Evolutionary conservation across 2,329 filamentous ascomycete species (phyloP), one percentile per base, ranked within the genome.

Genomic region (Basipetospora sp.): DNA sequence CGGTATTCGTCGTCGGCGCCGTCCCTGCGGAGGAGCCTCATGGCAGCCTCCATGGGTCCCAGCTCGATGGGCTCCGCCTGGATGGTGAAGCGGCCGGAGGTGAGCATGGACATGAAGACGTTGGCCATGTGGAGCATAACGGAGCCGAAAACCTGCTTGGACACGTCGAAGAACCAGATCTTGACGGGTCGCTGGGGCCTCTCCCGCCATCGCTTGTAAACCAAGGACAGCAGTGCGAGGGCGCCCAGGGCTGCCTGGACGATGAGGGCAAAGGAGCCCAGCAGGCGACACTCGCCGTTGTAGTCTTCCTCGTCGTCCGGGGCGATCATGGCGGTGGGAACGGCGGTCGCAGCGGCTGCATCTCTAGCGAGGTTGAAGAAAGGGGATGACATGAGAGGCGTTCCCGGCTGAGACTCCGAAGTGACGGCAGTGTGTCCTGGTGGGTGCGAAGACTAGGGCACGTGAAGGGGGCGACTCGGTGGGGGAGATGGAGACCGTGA

Each of bases 141-240:
- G 20, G 86, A 92, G 16, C 90, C 90, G 51, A 96, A 82, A 38
- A 98, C 85, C 64, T 98, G 90, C 65, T 98, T 98, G 22, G 85
- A 93, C 17, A 78, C 90, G 54, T 98, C 90, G 56, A 96, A 98
- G 57, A 83, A 87, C 88, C 90, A 98, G 46, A 98, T 86, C 68
- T 92, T 93, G 52, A 96, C 53, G 1, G 88, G 88, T 39, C 90
- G 73, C 55, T 94, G 88, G 2, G 90, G 88, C 41, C 83, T 71
- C 60, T 98, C 90, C 46, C 83, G 74, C 76, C 81, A 94, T 48
- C 90, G 73, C 65, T 98, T 98, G 64, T 76, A 93, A 6, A 96
- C 88, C 34, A 98, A 70, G 1, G 86, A 83, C 39, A 88, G 64
- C 37, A 96, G 62, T 8, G 90, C 90, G 40, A 94, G 64, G 14